Base-by-base conservation (phyloP, 2,329 filamentous ascomycete genomes). In the Diaporthe sp. region DNA sequence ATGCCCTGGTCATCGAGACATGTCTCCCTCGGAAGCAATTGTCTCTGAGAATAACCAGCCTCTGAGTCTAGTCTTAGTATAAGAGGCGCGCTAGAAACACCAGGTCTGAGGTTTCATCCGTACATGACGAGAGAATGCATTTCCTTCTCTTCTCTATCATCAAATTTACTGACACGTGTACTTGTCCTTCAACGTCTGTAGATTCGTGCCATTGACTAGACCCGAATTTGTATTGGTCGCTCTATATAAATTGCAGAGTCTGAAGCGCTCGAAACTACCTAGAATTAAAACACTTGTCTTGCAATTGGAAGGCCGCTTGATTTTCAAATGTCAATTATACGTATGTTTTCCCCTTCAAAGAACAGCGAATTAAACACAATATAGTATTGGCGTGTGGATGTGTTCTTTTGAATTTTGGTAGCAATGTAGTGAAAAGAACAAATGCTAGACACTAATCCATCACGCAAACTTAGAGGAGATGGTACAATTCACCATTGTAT, bases 121-220 rank as follows among this genome's bases (percentile, higher is more conserved):
- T 9, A 17, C 3, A 13, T 6, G 42, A 49, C 19, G 4, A 9
- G 9, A 19, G 19, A n/a, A n/a, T 2, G 1, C 25, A 6, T 22
- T 31, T 2, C n/a, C 2, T 31, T 22, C 0, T 28, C 3, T 22
- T 6, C 5, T 6, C 2, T n/a, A 34, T 65, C 17, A 2, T 39
- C 42, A 22, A 65, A 2, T 19, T 65, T 46, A 34, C 19, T 1
- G 6, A n/a, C 31, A 37, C 8, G 3, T 22, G 8, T 1, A 22
- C 9, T 2, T 7, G 17, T n/a, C 0, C 1, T n/a, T 37, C 0
- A 22, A 0, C 2, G 25, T 37, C 19, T 2, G 4, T 13, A 22
- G 4, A 19, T 8, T 13, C 12, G 4, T 62, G 15, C 3, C 6
- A 2, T 9, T 61, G 1, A 28, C 37, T 28, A 4, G 3, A 39